phyloP scores from a whole-genome alignment of 108 stramenopile species.

The Cyclostephanos tholiformis region DNA sequence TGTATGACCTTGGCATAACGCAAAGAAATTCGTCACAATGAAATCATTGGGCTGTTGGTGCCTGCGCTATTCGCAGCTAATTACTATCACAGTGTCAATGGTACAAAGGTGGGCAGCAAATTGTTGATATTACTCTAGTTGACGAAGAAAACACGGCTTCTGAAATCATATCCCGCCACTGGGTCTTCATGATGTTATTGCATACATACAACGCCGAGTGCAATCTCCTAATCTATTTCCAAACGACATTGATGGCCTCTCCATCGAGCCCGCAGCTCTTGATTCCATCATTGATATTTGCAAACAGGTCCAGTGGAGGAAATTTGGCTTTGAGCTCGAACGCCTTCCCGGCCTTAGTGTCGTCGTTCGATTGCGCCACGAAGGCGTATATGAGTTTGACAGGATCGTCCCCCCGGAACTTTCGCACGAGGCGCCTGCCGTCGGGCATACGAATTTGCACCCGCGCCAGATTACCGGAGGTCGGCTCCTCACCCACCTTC shows the following conservation, averaged over 20 bases:
- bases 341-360: constrained; percentile 63
- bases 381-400: constrained; percentile 78
- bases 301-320: constrained; percentile 76
- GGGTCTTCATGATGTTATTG: too few relatives aligned
- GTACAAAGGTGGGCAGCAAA: too few relatives aligned
- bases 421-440: constrained; percentile 76
- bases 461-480: constrained; percentile 54
- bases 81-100: too few relatives aligned
- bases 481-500: constrained; percentile 63
- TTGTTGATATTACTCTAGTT: too few relatives aligned
- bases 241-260: constrained; percentile 73
- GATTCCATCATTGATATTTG: constrained; percentile 66
- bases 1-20: too few relatives aligned
- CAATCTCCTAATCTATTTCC: constrained; percentile 50
- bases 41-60: too few relatives aligned
- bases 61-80: too few relatives aligned
- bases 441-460: constrained; percentile 87
- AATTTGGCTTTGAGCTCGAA: constrained; percentile 82
- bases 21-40: too few relatives aligned
- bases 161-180: too few relatives aligned
- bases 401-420: constrained; percentile 55
- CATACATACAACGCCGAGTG: too few relatives aligned
- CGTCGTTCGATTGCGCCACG: constrained; percentile 61
- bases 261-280: constrained; percentile 63
- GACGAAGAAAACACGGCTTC: too few relatives aligned